Base-by-base conservation (phyloP, 768 basidiomycete genomes). In the Mycena crocata region DNA sequence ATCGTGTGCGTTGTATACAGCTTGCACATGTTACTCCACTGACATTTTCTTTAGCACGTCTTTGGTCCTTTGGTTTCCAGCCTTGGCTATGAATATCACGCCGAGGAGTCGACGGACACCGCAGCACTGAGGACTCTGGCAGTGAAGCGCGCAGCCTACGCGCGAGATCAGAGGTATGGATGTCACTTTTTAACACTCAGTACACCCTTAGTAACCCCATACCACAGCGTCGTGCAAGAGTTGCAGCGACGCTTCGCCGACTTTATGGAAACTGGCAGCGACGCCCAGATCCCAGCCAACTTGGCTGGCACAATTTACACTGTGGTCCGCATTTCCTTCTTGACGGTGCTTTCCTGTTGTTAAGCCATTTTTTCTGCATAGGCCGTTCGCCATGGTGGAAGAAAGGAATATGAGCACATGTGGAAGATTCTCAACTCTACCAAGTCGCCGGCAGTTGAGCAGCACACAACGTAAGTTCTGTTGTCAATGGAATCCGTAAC, bases 71-170 rank as follows among this genome's bases (percentile, higher is more conserved):
- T 92, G 34, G 85, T 88, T 24, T 79, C 86, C 32, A 81, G 78
- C 39, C 81, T 91, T 26, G 90, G 91, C 8, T 90, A 84, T 64
- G 87, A 88, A 35, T 86, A 87, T 73, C 71, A 74, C 9, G 75
- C 80, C 5, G 77, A 74, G 12, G 92, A 93, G 40, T 77, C 82
- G 5, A 80, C 83, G 5, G 89, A 86, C 50, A 80, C 78, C 28
- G 79, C 83, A 23, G 86, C 88, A 69, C 78, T 92, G 31, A 83
- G 92, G 34, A 87, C 90, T 6, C 76, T 82, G 23, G 88, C 87
- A 1, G 83, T 93, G 39, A 67, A 69, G 5, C 75, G 78, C 12
- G 81, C 83, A 0, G 86, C 86, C 9, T 64, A 49, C 5, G 77
- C 83, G 5, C 84, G 81, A 6, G 86, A 86, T 54, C 75, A 76